Evolutionary conservation across 1,139 yeast species (phyloP).

Genomic region (Pichia sp.): DNA sequence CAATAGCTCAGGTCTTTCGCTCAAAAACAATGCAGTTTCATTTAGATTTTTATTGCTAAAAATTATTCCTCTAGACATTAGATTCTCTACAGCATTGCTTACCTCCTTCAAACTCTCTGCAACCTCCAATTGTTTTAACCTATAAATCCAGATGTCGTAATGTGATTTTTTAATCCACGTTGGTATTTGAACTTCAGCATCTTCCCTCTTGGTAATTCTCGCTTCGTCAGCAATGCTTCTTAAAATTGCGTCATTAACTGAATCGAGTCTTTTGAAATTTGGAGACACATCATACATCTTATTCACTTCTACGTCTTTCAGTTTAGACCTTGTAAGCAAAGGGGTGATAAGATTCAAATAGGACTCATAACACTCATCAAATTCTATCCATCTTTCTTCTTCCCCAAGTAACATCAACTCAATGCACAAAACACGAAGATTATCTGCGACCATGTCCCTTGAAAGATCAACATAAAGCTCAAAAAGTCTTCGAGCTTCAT

Average conservation of each 20-base stretch:
- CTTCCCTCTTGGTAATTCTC: slow-evolving; percentile 4
- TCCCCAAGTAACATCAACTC: slow-evolving; percentile 26
- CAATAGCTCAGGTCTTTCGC: slow-evolving; percentile 20
- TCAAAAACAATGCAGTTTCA: slow-evolving; percentile 31
- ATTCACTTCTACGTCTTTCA: slow-evolving; percentile 1
- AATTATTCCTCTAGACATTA: slow-evolving; percentile 30
- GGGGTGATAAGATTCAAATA: slow-evolving; percentile 17
- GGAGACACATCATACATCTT: slow-evolving; percentile 1
- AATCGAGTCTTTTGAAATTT: slow-evolving; percentile 6
- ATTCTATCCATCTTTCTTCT: slow-evolving; percentile 28
- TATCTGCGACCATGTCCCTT: slow-evolving; percentile 19
- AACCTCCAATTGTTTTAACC: slow-evolving; percentile 20
- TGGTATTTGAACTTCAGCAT: slow-evolving; percentile 17
- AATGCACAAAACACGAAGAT: slow-evolving; percentile 21
- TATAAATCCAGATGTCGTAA: slow-evolving; percentile 23
- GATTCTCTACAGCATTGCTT: slow-evolving; percentile 25
- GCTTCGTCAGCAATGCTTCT: slow-evolving; percentile 14
- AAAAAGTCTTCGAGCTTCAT: slow-evolving; percentile 22
- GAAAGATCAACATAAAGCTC: slow-evolving; percentile 22
- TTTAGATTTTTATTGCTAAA: slow-evolving; percentile 36
- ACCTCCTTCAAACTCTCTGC: slow-evolving; percentile 24
- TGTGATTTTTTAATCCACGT: slow-evolving; percentile 19
- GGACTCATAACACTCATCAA: slow-evolving; percentile 22
- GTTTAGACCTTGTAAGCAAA: slow-evolving; percentile 14
- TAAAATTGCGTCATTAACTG: slow-evolving; percentile 3